These are phyloP conservation scores for Heterobasidion parviporum DNA, from an alignment of 1,284 basidiomycete species.

Conservation along the genomic window DNA sequence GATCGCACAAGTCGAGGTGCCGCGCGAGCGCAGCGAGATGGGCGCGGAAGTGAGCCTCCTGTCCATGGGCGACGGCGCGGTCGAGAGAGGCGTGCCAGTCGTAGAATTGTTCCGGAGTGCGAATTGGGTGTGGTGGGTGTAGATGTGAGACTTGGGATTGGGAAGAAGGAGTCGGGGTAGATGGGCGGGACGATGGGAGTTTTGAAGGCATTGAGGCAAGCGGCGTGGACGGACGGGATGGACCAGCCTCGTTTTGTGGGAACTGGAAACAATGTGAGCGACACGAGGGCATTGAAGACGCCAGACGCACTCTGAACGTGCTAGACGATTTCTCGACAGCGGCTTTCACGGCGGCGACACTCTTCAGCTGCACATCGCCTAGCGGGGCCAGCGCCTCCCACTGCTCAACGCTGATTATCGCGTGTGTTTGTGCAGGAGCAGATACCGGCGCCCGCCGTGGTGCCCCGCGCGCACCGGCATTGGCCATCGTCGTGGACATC, in stretches of 20 bases:
- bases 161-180: constrained; percentile 24
- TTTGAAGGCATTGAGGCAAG: no score
- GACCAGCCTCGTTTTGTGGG: constrained; percentile 9
- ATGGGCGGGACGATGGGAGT: no score
- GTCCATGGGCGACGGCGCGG: constrained; percentile 80
- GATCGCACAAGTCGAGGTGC: constrained; percentile 71
- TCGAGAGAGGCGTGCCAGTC: constrained; percentile 90
- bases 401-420: constrained; percentile 63
- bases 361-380: constrained; percentile 59
- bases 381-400: constrained; percentile 83
- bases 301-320: constrained; percentile 58
- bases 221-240: constrained; percentile 26
- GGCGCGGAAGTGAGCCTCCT: constrained; percentile 83
- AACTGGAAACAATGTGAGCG: background rate
- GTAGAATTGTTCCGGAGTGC: constrained; percentile 88
- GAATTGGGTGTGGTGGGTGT: constrained; percentile 63
- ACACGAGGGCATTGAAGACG: background rate
- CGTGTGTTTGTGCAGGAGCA: no score
- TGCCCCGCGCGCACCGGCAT: no score
- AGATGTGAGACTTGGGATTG: constrained; percentile 22
- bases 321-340: constrained; percentile 54
- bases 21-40: constrained; percentile 70
- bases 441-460: no score
- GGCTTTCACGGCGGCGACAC: constrained; percentile 56
- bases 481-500: no score